Percentiles rank a stretch among this genome's conserved stretches.
Conservation (phyloP, 2,329 filamentous ascomycete species). For the Chaetomiaceae sp. region DNA sequence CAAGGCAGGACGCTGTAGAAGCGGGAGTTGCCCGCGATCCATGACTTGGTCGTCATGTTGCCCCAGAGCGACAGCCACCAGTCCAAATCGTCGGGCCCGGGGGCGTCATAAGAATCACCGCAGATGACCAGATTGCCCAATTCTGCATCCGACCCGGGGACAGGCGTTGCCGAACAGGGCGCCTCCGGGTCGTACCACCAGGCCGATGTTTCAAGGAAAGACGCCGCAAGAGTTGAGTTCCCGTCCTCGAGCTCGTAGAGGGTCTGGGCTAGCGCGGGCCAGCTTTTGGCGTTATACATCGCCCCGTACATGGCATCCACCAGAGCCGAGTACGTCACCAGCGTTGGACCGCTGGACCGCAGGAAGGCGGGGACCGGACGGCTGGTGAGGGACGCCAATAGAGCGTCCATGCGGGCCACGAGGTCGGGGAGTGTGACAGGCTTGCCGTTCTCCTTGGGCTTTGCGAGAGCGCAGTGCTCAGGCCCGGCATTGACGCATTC, state of each 20-base stretch:
- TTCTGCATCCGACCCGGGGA: constrained; percentile 35
- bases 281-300: constrained; percentile 41
- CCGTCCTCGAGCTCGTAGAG: constrained; percentile 41
- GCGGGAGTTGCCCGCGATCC: constrained; percentile 44
- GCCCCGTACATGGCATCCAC: constrained; percentile 37
- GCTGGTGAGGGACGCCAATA: constrained; percentile 36
- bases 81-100: constrained; percentile 35
- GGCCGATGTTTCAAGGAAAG: constrained; percentile 33
- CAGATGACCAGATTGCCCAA: constrained; percentile 41
- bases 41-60: constrained; percentile 42
- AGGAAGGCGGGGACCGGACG: constrained; percentile 39
- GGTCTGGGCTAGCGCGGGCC: constrained; percentile 39
- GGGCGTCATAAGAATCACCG: constrained; percentile 42
- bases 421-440: constrained; percentile 35
- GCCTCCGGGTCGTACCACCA: constrained; percentile 41
- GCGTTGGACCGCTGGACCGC: constrained; percentile 35
- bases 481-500: constrained; percentile 46
- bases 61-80: constrained; percentile 45
- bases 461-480: constrained; percentile 41
- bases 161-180: constrained; percentile 27
- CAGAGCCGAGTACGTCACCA: constrained; percentile 43
- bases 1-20: constrained; percentile 43
- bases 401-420: constrained; percentile 35
- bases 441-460: constrained; percentile 25
- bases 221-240: constrained; percentile 39